phyloP scores from a whole-genome alignment of 805 yeast species.

The Starmerella floricola region DNA sequence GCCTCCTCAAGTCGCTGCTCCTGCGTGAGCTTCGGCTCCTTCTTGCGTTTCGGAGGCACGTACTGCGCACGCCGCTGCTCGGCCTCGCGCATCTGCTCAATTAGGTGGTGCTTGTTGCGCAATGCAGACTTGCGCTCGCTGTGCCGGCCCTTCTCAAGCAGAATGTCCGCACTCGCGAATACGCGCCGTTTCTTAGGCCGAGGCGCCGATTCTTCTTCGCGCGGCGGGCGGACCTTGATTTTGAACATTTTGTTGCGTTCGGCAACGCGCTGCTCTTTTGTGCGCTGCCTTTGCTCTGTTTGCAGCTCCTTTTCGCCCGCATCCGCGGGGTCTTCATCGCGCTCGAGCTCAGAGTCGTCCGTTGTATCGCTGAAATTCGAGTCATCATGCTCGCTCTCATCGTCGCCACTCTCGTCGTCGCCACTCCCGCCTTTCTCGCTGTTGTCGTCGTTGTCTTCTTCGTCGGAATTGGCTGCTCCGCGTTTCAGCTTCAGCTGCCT shows the following conservation, averaged over 20 bases:
- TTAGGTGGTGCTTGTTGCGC: constrained; percentile 63
- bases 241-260: constrained; percentile 27
- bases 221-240: constrained; percentile 30
- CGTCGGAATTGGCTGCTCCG: constrained; percentile 1
- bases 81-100: constrained; percentile 54
- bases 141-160: constrained; percentile 45
- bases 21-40: constrained; percentile 40
- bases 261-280: constrained; percentile 23
- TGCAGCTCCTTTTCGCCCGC: constrained; percentile 57
- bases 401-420: constrained; percentile 21
- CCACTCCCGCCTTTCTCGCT: constrained; percentile 15
- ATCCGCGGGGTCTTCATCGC: constrained; percentile 42
- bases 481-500: constrained; percentile 1
- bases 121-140: constrained; percentile 70
- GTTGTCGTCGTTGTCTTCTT: constrained; percentile 3
- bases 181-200: constrained; percentile 16
- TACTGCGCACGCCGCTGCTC: constrained; percentile 43
- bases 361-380: constrained; percentile 35
- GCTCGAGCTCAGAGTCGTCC: constrained; percentile 33
- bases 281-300: constrained; percentile 30
- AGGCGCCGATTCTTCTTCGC: constrained; percentile 16
- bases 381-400: constrained; percentile 21
- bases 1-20: constrained; percentile 75
- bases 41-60: constrained; percentile 28
- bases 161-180: constrained; percentile 18